These are phyloP conservation scores for Glycine tomentella DNA, from an alignment of 306 rosid species.

Conservation along the genomic window DNA sequence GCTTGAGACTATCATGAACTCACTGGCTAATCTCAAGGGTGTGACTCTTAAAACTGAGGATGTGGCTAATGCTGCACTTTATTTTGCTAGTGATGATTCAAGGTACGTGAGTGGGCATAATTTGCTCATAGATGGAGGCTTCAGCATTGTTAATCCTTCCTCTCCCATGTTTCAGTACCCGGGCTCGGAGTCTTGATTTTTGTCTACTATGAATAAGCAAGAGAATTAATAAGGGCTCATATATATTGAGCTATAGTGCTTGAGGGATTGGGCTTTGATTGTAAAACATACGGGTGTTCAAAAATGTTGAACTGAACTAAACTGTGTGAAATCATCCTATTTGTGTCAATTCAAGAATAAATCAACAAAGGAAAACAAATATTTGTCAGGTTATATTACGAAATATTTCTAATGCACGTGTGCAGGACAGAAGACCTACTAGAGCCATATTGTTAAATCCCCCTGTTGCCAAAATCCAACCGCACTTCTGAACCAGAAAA, in stretches of 20 bases:
- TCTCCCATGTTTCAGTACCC: constrained; percentile 63
- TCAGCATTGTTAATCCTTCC: constrained; percentile 66
- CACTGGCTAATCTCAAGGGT: constrained; percentile 64
- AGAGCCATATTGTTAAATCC: background rate
- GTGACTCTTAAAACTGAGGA: constrained; percentile 70
- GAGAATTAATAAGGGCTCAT: background rate
- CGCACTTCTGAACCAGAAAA: background rate
- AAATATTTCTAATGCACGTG: too few relatives aligned
- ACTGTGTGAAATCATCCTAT: background rate
- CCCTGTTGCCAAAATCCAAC: background rate
- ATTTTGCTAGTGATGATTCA: constrained; percentile 75
- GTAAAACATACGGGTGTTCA: background rate
- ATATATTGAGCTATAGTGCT: background rate
- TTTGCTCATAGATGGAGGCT: constrained; percentile 77
- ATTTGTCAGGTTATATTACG: too few relatives aligned
- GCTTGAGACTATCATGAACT: constrained; percentile 56
- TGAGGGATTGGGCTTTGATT: background rate
- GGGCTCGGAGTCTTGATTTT: constrained; percentile 30
- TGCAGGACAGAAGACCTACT: too few relatives aligned
- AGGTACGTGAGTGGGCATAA: constrained; percentile 86
- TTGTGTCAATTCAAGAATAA: background rate
- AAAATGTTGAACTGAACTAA: too few relatives aligned
- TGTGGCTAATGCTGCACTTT: constrained; percentile 84
- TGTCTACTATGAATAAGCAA: background rate
- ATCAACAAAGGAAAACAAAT: background rate